Conservation (phyloP, 257 asterid genomes). For the Perilla frutescens region DNA sequence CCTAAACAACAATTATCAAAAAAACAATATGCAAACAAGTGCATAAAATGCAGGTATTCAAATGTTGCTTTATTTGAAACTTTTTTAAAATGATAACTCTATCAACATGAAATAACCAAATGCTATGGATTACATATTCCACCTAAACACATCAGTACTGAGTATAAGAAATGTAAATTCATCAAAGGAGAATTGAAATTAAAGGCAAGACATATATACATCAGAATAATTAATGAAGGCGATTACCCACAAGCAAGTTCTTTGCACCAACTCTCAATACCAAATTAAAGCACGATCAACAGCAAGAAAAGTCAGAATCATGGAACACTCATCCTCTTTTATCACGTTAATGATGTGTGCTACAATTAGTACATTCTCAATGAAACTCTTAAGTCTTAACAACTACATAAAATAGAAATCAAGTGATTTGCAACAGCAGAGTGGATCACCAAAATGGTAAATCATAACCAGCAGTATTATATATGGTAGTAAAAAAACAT, state of each 20-base stretch:
- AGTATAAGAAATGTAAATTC: too few relatives aligned
- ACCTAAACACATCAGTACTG: too few relatives aligned
- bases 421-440: conserved; percentile 27
- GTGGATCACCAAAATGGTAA: neutral
- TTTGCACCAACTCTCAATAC: neutral
- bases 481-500: conserved; percentile 21
- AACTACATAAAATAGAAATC: neutral
- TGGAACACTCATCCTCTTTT: neutral
- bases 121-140: too few relatives aligned
- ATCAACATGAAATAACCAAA: too few relatives aligned
- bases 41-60: too few relatives aligned
- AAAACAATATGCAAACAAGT: too few relatives aligned
- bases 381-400: neutral
- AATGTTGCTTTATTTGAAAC: too few relatives aligned
- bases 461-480: neutral
- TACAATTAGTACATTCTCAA: conserved; percentile 7
- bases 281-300: neutral
- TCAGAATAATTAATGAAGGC: neutral
- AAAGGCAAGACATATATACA: conserved; percentile 2
- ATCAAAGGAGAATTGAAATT: too few relatives aligned
- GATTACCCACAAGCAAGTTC: neutral
- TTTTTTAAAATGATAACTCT: too few relatives aligned
- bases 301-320: conserved; percentile 3
- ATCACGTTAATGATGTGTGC: neutral
- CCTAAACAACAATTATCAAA: too few relatives aligned